Evolutionary conservation across 2,329 filamentous ascomycete species (phyloP).

Genomic region (Colletotrichum sansevieriae): DNA sequence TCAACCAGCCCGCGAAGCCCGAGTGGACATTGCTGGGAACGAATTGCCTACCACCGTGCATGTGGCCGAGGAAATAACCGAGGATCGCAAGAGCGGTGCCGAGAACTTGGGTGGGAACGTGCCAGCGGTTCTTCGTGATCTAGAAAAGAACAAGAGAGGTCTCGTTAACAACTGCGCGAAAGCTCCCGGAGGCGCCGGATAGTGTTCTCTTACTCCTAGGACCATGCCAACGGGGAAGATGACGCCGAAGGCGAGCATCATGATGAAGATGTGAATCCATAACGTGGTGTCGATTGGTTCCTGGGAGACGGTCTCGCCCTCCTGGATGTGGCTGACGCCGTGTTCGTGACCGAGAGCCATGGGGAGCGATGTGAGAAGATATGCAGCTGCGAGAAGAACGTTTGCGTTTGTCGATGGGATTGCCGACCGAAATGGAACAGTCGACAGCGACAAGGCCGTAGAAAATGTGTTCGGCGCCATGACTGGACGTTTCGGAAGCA

Average conservation of each 20-base stretch:
- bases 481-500: slow-evolving; percentile 37
- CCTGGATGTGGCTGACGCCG: slow-evolving; percentile 69
- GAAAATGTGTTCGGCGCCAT: slow-evolving; percentile 35
- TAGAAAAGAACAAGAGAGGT: slow-evolving; percentile 50
- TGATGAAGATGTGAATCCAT: slow-evolving; percentile 94
- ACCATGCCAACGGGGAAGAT: slow-evolving; percentile 97
- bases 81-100: slow-evolving; percentile 82
- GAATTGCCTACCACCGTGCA: slow-evolving; percentile 91
- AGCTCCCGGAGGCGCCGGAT: background rate
- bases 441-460: slow-evolving; percentile 36
- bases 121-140: slow-evolving; percentile 93
- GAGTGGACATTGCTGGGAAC: slow-evolving; percentile 80
- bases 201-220: slow-evolving; percentile 75
- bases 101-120: slow-evolving; percentile 87
- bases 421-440: background rate
- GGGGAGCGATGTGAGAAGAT: slow-evolving; percentile 38
- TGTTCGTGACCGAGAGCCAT: slow-evolving; percentile 60
- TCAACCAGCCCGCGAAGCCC: slow-evolving; percentile 82
- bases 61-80: slow-evolving; percentile 92
- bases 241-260: slow-evolving; percentile 89
- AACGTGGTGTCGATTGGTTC: slow-evolving; percentile 86
- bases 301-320: slow-evolving; percentile 76
- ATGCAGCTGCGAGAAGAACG: slow-evolving; percentile 18
- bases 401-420: slow-evolving; percentile 11
- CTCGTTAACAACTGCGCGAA: slow-evolving; percentile 29